A percentile compares a stretch with the other conserved stretches of the same genome.
phyloP scores from a whole-genome alignment of 495 filamentous ascomycete species.

The Friedmanniomyces simplex region DNA sequence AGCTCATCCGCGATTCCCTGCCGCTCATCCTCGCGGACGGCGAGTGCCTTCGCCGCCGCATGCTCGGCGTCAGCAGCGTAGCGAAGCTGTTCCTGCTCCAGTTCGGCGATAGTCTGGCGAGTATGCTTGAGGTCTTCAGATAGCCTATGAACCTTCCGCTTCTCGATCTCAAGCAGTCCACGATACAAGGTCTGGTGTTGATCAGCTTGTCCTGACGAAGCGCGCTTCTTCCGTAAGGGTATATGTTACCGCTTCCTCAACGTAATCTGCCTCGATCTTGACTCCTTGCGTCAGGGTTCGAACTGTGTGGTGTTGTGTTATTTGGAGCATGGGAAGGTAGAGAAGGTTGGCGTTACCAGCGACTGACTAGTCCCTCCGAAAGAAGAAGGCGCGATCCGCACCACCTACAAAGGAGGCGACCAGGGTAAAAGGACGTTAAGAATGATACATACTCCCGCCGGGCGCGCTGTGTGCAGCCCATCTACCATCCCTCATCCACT shows the following conservation, averaged over 20 bases:
- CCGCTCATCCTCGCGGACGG: not conserved
- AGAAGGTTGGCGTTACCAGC: too few species aligned
- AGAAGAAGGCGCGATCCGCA: too few species aligned
- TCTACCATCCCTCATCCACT: too few species aligned
- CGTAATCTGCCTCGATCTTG: not conserved
- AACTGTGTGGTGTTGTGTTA: too few species aligned
- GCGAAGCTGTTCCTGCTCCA: not conserved
- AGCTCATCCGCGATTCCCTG: not conserved
- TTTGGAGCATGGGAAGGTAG: too few species aligned
- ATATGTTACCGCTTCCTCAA: not conserved
- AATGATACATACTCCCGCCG: too few species aligned
- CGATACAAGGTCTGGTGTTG: not conserved
- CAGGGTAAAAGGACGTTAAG: too few species aligned
- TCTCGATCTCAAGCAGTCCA: not conserved
- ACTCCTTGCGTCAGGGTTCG: too few species aligned
- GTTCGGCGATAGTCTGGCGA: not conserved
- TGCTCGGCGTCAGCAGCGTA: not conserved
- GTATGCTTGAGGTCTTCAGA: not conserved
- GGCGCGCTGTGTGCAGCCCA: too few species aligned
- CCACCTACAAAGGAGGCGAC: too few species aligned
- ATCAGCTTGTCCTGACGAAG: not conserved
- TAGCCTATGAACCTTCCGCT: not conserved
- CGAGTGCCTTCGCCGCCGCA: too few species aligned
- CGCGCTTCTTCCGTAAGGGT: not conserved
- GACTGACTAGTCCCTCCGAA: too few species aligned